Evolutionary conservation across 78 protist species (phyloP).

Genomic region (Dictyostelium firmibasis): DNA sequence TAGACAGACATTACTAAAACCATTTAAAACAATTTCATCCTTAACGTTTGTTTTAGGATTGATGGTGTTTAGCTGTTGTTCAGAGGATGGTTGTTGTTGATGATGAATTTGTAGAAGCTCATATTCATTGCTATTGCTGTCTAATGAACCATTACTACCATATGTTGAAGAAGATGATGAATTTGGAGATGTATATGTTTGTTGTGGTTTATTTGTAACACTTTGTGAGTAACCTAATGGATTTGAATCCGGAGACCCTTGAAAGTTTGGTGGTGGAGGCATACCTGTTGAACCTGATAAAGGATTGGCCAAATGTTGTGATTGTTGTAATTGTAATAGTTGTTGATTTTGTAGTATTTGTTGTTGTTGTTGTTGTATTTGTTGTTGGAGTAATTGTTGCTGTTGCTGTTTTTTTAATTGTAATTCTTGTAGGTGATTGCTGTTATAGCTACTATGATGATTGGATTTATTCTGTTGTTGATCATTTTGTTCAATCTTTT

Average conservation of each 20-base stretch:
- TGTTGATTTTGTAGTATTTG: no score
- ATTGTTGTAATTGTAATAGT: neutral
- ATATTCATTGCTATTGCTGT: neutral
- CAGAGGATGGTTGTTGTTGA: neutral
- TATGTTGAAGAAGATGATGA: neutral
- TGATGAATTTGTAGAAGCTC: neutral
- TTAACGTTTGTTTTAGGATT: neutral
- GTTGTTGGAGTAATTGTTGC: neutral
- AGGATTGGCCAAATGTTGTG: neutral
- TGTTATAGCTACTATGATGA: neutral
- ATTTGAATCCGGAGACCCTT: neutral
- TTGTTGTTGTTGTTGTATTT: neutral
- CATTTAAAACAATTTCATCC: neutral
- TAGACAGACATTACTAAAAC: neutral
- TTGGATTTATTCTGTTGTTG: neutral
- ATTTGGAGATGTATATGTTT: neutral
- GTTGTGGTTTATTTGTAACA: neutral
- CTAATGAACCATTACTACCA: neutral
- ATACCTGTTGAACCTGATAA: neutral
- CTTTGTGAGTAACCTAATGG: neutral
- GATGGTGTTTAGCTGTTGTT: no score
- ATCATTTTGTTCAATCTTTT: neutral
- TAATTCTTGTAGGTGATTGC: neutral
- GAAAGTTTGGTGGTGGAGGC: neutral
- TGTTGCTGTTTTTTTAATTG: neutral